Percentiles rank a stretch among this genome's conserved stretches.
Evolutionary conservation across 116 monocot genomes (phyloP).

Genomic region (Iris pallida): DNA sequence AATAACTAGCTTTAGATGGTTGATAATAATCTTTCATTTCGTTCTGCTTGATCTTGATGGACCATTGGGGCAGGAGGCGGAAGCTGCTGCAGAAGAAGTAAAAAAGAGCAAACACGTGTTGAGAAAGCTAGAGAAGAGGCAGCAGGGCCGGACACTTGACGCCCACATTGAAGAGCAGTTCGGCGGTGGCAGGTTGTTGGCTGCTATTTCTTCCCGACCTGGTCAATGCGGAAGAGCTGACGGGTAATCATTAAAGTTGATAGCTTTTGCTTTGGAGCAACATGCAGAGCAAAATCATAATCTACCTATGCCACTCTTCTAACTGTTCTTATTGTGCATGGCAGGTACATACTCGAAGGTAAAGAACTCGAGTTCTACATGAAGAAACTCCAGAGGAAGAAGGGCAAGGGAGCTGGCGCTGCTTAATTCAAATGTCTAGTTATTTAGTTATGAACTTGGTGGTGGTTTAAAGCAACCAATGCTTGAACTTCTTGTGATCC

Average conservation of each 20-base stretch:
- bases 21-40: too few relatives aligned
- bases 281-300: too few relatives aligned
- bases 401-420: conserved; percentile 64
- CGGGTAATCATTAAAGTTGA: conserved; percentile 30
- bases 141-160: conserved; percentile 46
- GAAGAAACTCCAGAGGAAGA: conserved; percentile 92
- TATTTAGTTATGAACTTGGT: too few relatives aligned
- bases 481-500: too few relatives aligned
- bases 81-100: conserved; percentile 29
- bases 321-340: neutral
- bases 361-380: conserved; percentile 84
- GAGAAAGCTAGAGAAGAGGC: conserved; percentile 69
- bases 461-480: too few relatives aligned
- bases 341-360: conserved; percentile 76
- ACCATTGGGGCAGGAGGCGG: neutral
- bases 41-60: too few relatives aligned
- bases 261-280: too few relatives aligned
- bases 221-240: conserved; percentile 72
- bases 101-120: conserved; percentile 62
- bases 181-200: conserved; percentile 51
- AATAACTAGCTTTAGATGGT: too few relatives aligned
- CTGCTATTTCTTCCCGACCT: conserved; percentile 68
- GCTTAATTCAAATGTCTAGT: neutral
- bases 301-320: neutral
- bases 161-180: conserved; percentile 78